Base-by-base conservation (phyloP, 1,284 basidiomycete genomes). In the Apiotrichum gamsii region DNA sequence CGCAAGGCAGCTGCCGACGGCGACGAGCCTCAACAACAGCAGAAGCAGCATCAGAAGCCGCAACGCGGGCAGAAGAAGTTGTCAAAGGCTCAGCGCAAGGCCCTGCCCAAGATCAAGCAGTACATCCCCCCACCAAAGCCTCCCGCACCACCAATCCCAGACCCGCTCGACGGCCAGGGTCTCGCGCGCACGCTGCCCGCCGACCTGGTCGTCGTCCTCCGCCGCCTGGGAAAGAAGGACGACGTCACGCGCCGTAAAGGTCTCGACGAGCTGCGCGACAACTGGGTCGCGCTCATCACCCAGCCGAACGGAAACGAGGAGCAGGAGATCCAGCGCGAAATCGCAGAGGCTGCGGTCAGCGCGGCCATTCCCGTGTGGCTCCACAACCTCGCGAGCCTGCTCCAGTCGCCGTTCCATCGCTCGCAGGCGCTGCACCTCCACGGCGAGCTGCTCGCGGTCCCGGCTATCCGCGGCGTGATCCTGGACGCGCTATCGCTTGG, bases 201-300 rank as follows among this genome's bases (percentile, higher is more conserved):
- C 0, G 90, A 93, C 39, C 76, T 97, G 16, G 78, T 94, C 14
- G 81, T 98, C 19, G 79, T 90, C 1, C 76, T 97, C 39, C 75
- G 89, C 42, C 81, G 82, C 45, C 76, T 97, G 36, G 82, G 81
- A 25, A 98, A 98, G 79, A 96, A 95, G 75, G 91, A 95, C 55
- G 80, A 81, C 16, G 80, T 90, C 34, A 97, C 94, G 1, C 85
- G 90, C 64, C 75, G 80, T 15, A 83, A 87, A 58, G 91, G 90
- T 0, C 72, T 97, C 50, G 94, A 97, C 63, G 90, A 93, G 49
- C 70, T 98, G 20, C 77, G 80, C 51, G 67, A 78, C 9, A 76
- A 70, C 2, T 94, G 87, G 87, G 72, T 89, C 20, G 37, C 45
- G 47, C 59, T 54, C 14, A 18, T 56, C 6, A 33, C 48, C 5